phyloP scores from a whole-genome alignment of 2,329 filamentous ascomycete species.

The Lasiodiplodia sp. region DNA sequence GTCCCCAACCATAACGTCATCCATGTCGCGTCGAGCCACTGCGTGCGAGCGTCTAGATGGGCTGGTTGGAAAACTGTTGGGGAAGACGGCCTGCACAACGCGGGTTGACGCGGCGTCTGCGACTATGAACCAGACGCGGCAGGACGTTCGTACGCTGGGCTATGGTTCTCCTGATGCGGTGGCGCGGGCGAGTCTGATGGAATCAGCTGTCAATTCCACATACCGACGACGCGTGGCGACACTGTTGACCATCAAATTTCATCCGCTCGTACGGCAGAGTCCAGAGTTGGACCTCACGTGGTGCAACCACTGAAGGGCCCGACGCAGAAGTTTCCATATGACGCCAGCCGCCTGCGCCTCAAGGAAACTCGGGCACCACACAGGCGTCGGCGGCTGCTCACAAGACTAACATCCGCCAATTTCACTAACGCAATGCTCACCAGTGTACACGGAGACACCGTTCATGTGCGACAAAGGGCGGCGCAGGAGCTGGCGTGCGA shows the following conservation, averaged over 20 bases:
- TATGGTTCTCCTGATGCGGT: constrained; percentile 57
- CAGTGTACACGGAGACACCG: constrained; percentile 45
- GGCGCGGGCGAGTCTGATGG: constrained; percentile 60
- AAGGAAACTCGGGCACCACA: constrained; percentile 40
- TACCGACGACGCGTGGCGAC: constrained; percentile 55
- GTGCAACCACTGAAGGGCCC: constrained; percentile 38
- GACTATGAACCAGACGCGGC: constrained; percentile 58
- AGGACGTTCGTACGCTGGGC: constrained; percentile 55
- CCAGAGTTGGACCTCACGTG: constrained; percentile 39
- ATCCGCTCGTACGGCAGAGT: constrained; percentile 40
- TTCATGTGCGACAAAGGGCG: constrained; percentile 43
- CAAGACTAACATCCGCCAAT: constrained; percentile 33
- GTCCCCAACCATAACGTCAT: constrained; percentile 49
- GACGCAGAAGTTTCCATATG: constrained; percentile 37
- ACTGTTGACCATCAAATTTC: constrained; percentile 54
- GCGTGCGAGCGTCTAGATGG: constrained; percentile 54
- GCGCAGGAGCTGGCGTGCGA: constrained; percentile 42
- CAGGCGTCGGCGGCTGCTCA: constrained; percentile 36
- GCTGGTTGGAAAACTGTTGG: constrained; percentile 56
- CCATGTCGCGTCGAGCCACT: constrained; percentile 58
- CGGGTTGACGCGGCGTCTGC: constrained; percentile 50
- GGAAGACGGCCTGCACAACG: constrained; percentile 53
- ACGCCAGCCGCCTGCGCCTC: constrained; percentile 38
- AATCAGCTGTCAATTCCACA: constrained; percentile 59
- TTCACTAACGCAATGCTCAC: constrained; percentile 39